These are phyloP conservation scores for Pisolithus tinctorius DNA, from an alignment of 768 basidiomycete species.

Conservation along the genomic window DNA sequence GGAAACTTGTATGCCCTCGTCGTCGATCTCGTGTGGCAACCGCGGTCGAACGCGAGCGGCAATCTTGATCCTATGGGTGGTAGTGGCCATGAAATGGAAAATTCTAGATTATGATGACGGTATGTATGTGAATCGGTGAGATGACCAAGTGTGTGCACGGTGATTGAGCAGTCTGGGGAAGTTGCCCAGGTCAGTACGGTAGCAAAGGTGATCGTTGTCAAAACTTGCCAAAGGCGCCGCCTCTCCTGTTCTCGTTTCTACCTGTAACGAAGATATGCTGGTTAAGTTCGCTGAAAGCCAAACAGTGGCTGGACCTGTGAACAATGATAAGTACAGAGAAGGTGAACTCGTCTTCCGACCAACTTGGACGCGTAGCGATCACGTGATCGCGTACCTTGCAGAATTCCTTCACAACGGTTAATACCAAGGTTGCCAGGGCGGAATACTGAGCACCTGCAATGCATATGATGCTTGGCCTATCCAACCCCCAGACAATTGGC, in stretches of 20 bases:
- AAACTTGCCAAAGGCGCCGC: too few species aligned
- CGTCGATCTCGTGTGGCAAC: constrained; percentile 55
- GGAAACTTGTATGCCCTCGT: constrained; percentile 51
- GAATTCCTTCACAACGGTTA: background rate
- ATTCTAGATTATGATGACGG: background rate
- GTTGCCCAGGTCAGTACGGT: background rate
- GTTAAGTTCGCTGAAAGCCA: too few species aligned
- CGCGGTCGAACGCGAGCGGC: constrained; percentile 64
- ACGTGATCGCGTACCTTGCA: background rate
- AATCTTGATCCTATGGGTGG: constrained; percentile 55
- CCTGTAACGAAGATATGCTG: too few species aligned
- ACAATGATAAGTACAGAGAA: too few species aligned
- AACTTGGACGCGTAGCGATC: background rate
- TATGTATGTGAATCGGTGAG: background rate
- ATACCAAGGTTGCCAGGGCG: background rate
- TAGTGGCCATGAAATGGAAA: constrained; percentile 9
- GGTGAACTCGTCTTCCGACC: too few species aligned
- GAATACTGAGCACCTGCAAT: background rate
- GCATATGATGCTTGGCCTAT: background rate
- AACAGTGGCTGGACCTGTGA: too few species aligned
- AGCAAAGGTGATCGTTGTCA: too few species aligned
- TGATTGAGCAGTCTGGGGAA: background rate
- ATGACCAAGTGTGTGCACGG: background rate
- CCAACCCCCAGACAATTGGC: background rate
- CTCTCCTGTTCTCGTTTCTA: too few species aligned